Conservation (phyloP, 2,329 filamentous ascomycete genomes). For the Fusarium scirpi region DNA sequence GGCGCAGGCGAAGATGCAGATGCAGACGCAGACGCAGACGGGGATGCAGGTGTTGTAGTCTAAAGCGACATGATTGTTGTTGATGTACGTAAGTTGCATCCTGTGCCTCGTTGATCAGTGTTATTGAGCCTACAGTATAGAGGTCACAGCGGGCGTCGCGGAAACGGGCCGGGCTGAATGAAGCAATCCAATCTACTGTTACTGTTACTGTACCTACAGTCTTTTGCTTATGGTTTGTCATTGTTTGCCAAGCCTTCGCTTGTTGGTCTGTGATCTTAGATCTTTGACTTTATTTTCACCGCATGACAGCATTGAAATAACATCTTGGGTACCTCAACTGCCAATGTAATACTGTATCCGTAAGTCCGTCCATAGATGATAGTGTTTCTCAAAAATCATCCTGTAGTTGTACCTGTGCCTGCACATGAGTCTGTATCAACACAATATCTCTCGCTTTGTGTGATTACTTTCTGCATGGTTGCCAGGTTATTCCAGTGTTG, state of each 20-base stretch:
- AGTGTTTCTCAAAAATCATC: too few relatives aligned
- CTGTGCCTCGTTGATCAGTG: conserved; percentile 12
- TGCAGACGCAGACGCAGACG: background rate
- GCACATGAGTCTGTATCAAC: background rate
- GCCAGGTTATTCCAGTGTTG: conserved; percentile 10
- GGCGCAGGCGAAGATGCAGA: conserved; percentile 8
- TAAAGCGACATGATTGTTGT: conserved; percentile 1
- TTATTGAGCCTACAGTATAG: conserved; percentile 20
- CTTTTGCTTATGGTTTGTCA: conserved; percentile 1
- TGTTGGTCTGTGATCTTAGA: background rate
- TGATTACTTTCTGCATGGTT: background rate
- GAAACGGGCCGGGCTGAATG: conserved; percentile 40
- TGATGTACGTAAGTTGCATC: conserved; percentile 23
- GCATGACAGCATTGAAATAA: background rate
- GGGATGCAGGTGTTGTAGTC: conserved; percentile 3
- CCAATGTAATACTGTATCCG: background rate
- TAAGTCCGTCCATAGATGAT: background rate
- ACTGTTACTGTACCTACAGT: background rate
- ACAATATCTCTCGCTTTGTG: background rate
- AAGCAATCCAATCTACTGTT: conserved; percentile 1
- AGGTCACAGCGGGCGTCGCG: conserved; percentile 44
- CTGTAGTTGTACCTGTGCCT: background rate
- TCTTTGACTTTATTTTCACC: background rate
- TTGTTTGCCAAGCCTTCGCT: conserved; percentile 10
- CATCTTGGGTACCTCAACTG: background rate